These are phyloP conservation scores for Rubroboletus pulcherrimus DNA, from an alignment of 768 basidiomycete genomes.

Conservation along the genomic window DNA sequence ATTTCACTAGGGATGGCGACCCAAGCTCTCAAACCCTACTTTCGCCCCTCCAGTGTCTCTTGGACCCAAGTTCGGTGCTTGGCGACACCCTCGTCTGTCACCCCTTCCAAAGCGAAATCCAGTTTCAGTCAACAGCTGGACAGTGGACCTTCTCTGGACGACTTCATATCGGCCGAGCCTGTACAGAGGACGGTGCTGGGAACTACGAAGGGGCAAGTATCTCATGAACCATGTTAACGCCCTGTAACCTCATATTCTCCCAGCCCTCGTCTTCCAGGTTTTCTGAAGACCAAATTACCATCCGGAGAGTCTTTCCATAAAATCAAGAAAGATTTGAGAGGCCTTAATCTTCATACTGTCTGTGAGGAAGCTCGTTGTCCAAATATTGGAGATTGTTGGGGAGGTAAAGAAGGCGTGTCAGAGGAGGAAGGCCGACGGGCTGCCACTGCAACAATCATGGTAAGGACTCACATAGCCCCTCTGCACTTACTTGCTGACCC, in stretches of 20 bases:
- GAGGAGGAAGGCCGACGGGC: constrained; percentile 71
- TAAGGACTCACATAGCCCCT: constrained; percentile 29
- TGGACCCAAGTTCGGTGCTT: constrained; percentile 37
- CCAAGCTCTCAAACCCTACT: constrained; percentile 6
- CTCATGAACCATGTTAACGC: neutral
- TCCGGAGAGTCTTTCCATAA: constrained; percentile 83
- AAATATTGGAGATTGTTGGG: constrained; percentile 99
- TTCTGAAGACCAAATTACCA: constrained; percentile 89
- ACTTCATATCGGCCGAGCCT: constrained; percentile 67
- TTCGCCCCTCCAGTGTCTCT: constrained; percentile 8
- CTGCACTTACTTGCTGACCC: constrained; percentile 5
- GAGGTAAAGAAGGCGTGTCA: constrained; percentile 66
- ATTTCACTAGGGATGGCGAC: constrained; percentile 9
- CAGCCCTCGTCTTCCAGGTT: constrained; percentile 83
- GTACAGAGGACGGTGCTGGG: constrained; percentile 65
- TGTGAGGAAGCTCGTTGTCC: constrained; percentile 99
- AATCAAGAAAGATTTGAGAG: constrained; percentile 94
- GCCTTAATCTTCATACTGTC: constrained; percentile 89
- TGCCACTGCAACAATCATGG: constrained; percentile 99
- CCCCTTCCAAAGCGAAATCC: constrained; percentile 31
- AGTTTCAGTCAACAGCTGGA: constrained; percentile 52
- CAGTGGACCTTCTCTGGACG: constrained; percentile 71
- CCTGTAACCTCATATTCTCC: neutral
- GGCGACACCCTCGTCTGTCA: constrained; percentile 42
- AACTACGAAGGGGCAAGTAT: constrained; percentile 60